phyloP scores from a whole-genome alignment of 2,329 filamentous ascomycete species.

The Drechslerella stenobrocha region DNA sequence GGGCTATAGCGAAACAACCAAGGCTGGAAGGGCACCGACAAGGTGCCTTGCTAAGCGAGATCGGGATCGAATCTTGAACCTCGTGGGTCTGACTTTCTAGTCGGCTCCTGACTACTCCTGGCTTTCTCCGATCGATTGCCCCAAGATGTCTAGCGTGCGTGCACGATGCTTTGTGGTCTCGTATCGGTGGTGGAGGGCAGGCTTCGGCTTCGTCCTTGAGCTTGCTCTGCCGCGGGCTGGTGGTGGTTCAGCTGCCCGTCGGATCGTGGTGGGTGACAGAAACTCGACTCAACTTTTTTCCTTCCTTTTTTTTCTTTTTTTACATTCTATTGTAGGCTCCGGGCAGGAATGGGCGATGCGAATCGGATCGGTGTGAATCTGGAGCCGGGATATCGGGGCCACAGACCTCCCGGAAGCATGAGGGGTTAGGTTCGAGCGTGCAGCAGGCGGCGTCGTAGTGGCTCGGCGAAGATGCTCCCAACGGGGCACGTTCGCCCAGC shows the following conservation, averaged over 20 bases:
- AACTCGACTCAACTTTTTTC: constrained; percentile 2
- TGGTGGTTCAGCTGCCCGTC: constrained; percentile 15
- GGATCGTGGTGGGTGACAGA: constrained; percentile 8
- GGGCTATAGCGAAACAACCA: constrained; percentile 11
- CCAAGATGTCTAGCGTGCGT: constrained; percentile 11
- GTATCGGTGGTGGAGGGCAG: too few relatives aligned
- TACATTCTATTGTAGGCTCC: background rate
- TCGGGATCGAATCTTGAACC: constrained; percentile 14
- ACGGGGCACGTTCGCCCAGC: background rate
- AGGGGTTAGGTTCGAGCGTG: constrained; percentile 2
- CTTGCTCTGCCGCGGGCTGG: background rate
- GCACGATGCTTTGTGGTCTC: too few relatives aligned
- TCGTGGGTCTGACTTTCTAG: constrained; percentile 2
- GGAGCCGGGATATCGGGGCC: constrained; percentile 4
- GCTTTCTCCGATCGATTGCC: constrained; percentile 22
- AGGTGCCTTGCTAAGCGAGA: constrained; percentile 29
- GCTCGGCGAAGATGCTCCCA: constrained; percentile 13
- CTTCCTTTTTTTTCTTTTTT: constrained; percentile 13
- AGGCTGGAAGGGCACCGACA: constrained; percentile 15
- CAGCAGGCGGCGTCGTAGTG: constrained; percentile 20
- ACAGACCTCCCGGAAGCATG: background rate
- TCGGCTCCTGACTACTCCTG: constrained; percentile 11
- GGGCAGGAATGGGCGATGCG: too few relatives aligned
- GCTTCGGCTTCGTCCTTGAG: too few relatives aligned
- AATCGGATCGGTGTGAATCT: too few relatives aligned